These are phyloP conservation scores for Scheffersomyces coipomensis DNA, from an alignment of 805 yeast genomes.

Conservation along the genomic window DNA sequence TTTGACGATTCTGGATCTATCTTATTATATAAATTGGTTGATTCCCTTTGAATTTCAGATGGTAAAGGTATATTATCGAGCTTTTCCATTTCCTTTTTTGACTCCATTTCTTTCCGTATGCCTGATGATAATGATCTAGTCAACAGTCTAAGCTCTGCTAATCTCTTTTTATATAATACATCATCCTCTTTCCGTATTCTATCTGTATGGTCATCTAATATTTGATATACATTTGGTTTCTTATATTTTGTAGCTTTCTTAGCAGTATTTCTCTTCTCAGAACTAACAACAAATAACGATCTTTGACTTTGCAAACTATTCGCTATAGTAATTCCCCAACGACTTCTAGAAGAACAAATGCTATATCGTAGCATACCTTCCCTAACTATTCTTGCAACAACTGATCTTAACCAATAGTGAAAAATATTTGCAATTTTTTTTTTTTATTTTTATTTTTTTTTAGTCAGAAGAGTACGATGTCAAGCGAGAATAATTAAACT, in stretches of 20 bases:
- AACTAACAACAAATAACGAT: slow-evolving; percentile 9
- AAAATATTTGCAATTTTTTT: background rate
- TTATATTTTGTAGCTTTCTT: slow-evolving; percentile 1
- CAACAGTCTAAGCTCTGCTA: slow-evolving; percentile 25
- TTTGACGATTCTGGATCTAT: background rate
- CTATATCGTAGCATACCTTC: background rate
- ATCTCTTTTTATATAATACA: slow-evolving; percentile 18
- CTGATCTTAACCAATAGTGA: background rate
- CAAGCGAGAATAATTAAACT: background rate
- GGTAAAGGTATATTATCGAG: slow-evolving; percentile 15
- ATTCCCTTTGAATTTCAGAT: slow-evolving; percentile 11
- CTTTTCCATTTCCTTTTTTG: slow-evolving; percentile 14
- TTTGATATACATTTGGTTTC: slow-evolving; percentile 5
- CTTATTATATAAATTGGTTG: slow-evolving; percentile 11
- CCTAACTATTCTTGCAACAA: too few relatives aligned
- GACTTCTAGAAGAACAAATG: background rate
- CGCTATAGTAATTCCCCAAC: background rate
- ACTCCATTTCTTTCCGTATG: slow-evolving; percentile 16
- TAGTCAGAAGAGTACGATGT: too few relatives aligned
- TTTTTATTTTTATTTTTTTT: background rate
- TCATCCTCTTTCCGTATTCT: slow-evolving; percentile 18
- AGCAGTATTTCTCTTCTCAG: slow-evolving; percentile 4
- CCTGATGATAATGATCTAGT: slow-evolving; percentile 27
- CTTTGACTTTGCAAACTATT: background rate
- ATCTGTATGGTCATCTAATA: slow-evolving; percentile 22